Base-by-base conservation (phyloP, 164 flowering plant species). In the Tetrastigma voinierianum region DNA sequence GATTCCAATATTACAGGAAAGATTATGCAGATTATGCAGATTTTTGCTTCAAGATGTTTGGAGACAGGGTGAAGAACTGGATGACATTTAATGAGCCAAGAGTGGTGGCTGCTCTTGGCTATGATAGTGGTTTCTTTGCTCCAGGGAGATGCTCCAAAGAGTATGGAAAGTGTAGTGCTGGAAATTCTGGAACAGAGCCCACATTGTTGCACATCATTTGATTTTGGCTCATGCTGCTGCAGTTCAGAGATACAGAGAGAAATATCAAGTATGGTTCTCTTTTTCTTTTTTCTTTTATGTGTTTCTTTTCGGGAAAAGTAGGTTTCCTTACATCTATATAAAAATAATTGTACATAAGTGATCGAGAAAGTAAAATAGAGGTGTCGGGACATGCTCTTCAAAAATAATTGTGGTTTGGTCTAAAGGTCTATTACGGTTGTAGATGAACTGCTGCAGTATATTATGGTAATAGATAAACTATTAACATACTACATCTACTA, bases 41-140 rank as follows among this genome's bases (percentile, higher is more conserved):
- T 1, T 86, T 89, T 58, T 89, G 96, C 63, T 89, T 87, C 79
- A 84, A 86, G 75, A 79, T 76, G 11, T 89, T 80, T 66, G 96
- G 96, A 14, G 92, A 87, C 64, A 82, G 88, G 67, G 95, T 89
- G 64, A 89, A 89, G 78, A 81, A 87, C 47, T 89, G 95, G 95
- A 79, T 87, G 80, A 84, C 95, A 15, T 84, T 84, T 51, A 89
- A 89, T 61, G 95, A 89, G 60, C 95, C 95, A 12, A 76, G 90
- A 65, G 89, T 87, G 10, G 82, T 87, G 40, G 96, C 92, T 64
- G 91, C 90, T 61, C 86, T 84, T 17, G 96, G 96, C 0, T 87
- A 84, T 66, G 96, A 89, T 51, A 81, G 77, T 47, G 96, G 96
- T 0, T 55, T 74, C 58, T 74, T 72, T 70, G 89, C 96, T 21